These are phyloP conservation scores for Tricholomella constricta DNA, from an alignment of 768 basidiomycete species.

Conservation along the genomic window DNA sequence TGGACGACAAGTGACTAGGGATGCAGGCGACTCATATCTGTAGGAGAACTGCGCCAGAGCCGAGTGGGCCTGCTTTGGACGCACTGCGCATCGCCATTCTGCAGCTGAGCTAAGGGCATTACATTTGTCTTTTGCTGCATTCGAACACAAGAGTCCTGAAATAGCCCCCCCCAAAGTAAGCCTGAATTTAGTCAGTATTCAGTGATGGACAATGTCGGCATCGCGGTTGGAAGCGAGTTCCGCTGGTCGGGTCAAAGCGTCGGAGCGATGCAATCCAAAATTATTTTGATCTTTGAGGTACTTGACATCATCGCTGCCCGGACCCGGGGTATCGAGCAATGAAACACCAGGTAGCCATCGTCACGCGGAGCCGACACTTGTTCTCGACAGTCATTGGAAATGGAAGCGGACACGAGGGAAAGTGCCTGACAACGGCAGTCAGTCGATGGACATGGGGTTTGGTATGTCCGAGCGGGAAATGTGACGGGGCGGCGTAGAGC, in stretches of 20 bases:
- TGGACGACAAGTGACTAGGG: too few relatives aligned
- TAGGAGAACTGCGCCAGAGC: too few relatives aligned
- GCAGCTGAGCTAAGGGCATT: not conserved
- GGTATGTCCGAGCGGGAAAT: not conserved
- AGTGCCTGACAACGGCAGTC: not conserved
- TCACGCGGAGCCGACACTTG: not conserved
- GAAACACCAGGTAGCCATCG: not conserved
- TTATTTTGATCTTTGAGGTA: not conserved
- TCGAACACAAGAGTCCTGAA: too few relatives aligned
- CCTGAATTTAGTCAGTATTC: too few relatives aligned
- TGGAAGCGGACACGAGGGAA: not conserved
- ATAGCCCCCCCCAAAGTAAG: too few relatives aligned
- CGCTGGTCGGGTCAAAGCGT: not conserved
- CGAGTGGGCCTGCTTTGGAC: not conserved
- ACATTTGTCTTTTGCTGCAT: too few relatives aligned
- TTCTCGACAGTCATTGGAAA: too few relatives aligned
- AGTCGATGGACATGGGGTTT: not conserved
- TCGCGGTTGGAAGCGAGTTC: not conserved
- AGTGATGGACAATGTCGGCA: too few relatives aligned
- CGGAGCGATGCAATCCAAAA: not conserved
- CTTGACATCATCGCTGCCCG: not conserved
- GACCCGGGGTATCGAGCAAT: not conserved
- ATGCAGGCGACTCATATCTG: too few relatives aligned
- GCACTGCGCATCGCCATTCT: not conserved
- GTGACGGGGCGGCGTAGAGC: not conserved